These are phyloP conservation scores for Fusarium neocosmosporiellum DNA, from an alignment of 2,329 filamentous ascomycete species.

Conservation along the genomic window DNA sequence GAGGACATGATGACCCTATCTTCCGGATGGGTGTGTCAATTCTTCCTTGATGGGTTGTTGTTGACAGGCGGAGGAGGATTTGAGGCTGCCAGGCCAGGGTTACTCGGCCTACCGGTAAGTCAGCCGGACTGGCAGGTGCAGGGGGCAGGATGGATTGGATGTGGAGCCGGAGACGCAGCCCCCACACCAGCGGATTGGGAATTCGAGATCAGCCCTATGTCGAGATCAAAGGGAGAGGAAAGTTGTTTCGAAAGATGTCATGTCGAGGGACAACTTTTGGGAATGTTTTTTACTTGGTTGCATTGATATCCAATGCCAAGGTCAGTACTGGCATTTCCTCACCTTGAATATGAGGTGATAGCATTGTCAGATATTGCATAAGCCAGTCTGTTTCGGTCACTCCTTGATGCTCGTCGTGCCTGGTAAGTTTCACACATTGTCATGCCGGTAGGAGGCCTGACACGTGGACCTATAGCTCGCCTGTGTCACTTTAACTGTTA, in stretches of 20 bases:
- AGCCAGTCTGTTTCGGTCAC: neutral
- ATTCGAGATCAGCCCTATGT: neutral
- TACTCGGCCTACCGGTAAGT: conserved; percentile 33
- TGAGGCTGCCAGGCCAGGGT: conserved; percentile 15
- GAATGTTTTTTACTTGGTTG: neutral
- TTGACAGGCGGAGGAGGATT: conserved; percentile 28
- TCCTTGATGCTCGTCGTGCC: neutral
- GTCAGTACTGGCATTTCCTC: neutral
- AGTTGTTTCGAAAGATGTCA: neutral
- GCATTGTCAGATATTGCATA: neutral
- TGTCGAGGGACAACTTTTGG: neutral
- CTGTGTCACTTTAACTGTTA: neutral
- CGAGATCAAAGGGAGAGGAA: neutral
- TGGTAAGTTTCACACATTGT: neutral
- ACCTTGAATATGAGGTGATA: neutral
- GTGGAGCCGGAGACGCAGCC: neutral
- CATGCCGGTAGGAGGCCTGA: neutral
- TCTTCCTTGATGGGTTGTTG: conserved; percentile 17
- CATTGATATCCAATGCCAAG: neutral
- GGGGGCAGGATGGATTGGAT: neutral
- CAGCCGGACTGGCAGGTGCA: conserved; percentile 18
- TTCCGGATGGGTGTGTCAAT: neutral
- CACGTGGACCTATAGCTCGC: neutral
- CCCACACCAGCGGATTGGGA: neutral
- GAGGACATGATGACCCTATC: conserved; percentile 53